These are phyloP conservation scores for Nyssa sinensis DNA, from an alignment of 148 eudicot species.

Conservation along the genomic window DNA sequence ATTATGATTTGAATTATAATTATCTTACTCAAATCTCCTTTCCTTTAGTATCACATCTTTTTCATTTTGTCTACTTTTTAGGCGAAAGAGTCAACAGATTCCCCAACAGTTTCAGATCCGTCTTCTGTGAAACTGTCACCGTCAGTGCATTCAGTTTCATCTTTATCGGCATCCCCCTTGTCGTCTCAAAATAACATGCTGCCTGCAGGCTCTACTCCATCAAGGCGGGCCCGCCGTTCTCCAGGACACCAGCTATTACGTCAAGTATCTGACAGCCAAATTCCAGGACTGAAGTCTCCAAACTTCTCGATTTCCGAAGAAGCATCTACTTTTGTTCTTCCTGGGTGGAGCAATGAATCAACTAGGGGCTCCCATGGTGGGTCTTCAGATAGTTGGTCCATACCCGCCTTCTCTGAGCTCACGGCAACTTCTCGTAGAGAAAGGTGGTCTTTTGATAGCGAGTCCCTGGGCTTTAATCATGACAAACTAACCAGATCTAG, in stretches of 20 bases:
- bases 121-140: slow-evolving; percentile 51
- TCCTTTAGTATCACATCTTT: not conserved
- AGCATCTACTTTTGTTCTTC: slow-evolving; percentile 25
- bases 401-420: slow-evolving; percentile 57
- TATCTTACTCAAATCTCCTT: not conserved
- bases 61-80: slow-evolving; percentile 11
- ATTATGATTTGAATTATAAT: not conserved
- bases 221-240: slow-evolving; percentile 41
- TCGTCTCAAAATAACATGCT: slow-evolving; percentile 46
- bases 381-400: slow-evolving; percentile 70
- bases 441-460: slow-evolving; percentile 79
- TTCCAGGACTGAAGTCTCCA: slow-evolving; percentile 57
- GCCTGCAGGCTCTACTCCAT: slow-evolving; percentile 50
- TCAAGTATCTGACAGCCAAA: slow-evolving; percentile 53
- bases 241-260: slow-evolving; percentile 37
- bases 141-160: slow-evolving; percentile 48
- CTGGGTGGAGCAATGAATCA: slow-evolving; percentile 51
- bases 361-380: slow-evolving; percentile 57
- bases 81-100: slow-evolving; percentile 46
- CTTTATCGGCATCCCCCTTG: slow-evolving; percentile 45
- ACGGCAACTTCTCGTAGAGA: slow-evolving; percentile 53
- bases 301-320: slow-evolving; percentile 48
- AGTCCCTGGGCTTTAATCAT: slow-evolving; percentile 37
- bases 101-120: slow-evolving; percentile 34
- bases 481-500: slow-evolving; percentile 44